These are phyloP conservation scores for Malassezia equina DNA, from an alignment of 1,284 basidiomycete species.

Conservation along the genomic window DNA sequence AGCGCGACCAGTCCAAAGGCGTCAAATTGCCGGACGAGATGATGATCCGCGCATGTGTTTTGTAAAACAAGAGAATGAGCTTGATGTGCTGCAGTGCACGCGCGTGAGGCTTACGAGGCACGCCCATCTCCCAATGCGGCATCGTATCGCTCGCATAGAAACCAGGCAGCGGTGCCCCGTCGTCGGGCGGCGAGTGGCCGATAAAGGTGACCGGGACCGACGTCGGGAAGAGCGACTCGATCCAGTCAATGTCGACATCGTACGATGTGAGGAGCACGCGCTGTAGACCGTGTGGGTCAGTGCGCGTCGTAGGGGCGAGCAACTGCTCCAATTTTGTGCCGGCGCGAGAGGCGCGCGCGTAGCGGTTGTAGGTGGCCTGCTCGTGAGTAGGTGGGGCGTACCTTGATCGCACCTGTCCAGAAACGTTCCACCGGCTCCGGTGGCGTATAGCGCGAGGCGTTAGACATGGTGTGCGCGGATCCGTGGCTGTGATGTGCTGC, in stretches of 20 bases:
- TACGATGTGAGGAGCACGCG: constrained; percentile 33
- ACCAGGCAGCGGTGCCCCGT: constrained; percentile 20
- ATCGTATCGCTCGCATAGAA: constrained; percentile 20
- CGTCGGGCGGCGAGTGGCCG: constrained; percentile 23
- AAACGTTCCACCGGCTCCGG: constrained; percentile 24
- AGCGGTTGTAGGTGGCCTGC: constrained; percentile 28
- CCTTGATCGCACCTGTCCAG: constrained; percentile 35
- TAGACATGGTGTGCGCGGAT: too few relatives aligned
- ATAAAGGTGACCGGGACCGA: constrained; percentile 30
- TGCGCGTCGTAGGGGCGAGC: constrained; percentile 26
- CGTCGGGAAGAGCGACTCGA: constrained; percentile 27
- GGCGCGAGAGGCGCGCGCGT: constrained; percentile 7
- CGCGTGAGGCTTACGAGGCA: constrained; percentile 23
- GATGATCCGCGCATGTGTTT: constrained; percentile 24
- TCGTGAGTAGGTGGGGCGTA: not conserved
- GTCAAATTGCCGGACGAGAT: constrained; percentile 39
- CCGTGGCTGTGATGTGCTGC: too few relatives aligned
- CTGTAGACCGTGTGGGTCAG: constrained; percentile 19
- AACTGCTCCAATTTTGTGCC: constrained; percentile 24
- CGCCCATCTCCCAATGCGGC: constrained; percentile 26
- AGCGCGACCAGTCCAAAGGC: constrained; percentile 36
- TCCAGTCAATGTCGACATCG: constrained; percentile 38
- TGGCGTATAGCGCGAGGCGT: constrained; percentile 12
- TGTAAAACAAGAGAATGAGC: constrained; percentile 33
- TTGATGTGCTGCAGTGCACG: constrained; percentile 37